These are phyloP conservation scores for Xerocomellus intermedius DNA, from an alignment of 768 basidiomycete genomes.

Conservation along the genomic window DNA sequence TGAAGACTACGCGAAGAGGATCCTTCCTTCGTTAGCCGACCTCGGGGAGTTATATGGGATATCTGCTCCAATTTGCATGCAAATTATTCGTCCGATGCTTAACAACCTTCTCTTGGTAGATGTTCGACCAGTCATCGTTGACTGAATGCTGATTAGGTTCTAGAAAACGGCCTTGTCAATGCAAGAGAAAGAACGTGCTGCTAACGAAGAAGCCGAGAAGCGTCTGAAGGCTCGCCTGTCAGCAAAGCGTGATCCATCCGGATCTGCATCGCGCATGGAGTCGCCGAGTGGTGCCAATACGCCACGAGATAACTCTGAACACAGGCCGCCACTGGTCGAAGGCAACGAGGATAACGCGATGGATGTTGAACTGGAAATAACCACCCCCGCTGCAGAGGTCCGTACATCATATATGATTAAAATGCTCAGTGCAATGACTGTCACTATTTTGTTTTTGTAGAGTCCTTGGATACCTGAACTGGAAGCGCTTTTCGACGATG, in stretches of 20 bases:
- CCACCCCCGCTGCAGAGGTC: slow-evolving; percentile 28
- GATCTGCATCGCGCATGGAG: slow-evolving; percentile 55
- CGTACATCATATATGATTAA: slow-evolving; percentile 3
- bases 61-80: slow-evolving; percentile 87
- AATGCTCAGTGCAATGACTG: slow-evolving; percentile 3
- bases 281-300: slow-evolving; percentile 50
- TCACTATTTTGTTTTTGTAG: slow-evolving; percentile 32
- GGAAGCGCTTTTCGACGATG: slow-evolving; percentile 68
- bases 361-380: slow-evolving; percentile 46
- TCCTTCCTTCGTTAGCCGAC: slow-evolving; percentile 73
- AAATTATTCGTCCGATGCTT: slow-evolving; percentile 83
- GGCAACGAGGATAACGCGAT: slow-evolving; percentile 48
- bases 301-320: slow-evolving; percentile 24
- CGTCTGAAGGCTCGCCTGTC: slow-evolving; percentile 73
- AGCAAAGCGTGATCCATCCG: slow-evolving; percentile 70
- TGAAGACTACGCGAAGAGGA: slow-evolving; percentile 69
- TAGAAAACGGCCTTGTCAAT: slow-evolving; percentile 61
- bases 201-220: slow-evolving; percentile 76
- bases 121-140: slow-evolving; percentile 3
- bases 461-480: slow-evolving; percentile 82
- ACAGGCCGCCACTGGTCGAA: slow-evolving; percentile 27
- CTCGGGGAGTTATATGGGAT: slow-evolving; percentile 78
- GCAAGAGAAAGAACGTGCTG: slow-evolving; percentile 66
- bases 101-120: slow-evolving; percentile 60
- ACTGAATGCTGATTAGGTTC: slow-evolving; percentile 6